Percentiles rank a stretch among this genome's conserved stretches.
Conservation (phyloP, 305 asterid species). For the Fraxinus greggii region DNA sequence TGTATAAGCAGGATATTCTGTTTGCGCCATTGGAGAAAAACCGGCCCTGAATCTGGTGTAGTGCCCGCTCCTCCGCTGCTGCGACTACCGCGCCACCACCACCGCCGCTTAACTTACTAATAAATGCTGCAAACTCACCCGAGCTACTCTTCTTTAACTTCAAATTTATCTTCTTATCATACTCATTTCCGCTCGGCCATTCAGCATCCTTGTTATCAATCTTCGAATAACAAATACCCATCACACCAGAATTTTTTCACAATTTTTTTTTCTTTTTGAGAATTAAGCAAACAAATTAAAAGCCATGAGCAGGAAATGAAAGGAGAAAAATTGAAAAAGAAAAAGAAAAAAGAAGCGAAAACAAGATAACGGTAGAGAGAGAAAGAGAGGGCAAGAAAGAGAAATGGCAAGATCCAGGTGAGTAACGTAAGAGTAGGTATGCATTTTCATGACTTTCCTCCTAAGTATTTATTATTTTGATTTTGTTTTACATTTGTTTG, state of each 20-base stretch:
- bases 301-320: constrained; percentile 4
- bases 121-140: constrained; percentile 60
- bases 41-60: constrained; percentile 48
- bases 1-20: constrained; percentile 33
- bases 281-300: neutral
- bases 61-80: constrained; percentile 37
- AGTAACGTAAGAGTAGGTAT: constrained; percentile 60
- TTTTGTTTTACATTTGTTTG: neutral
- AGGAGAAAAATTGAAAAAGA: neutral
- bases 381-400: constrained; percentile 20
- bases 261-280: neutral
- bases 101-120: constrained; percentile 70
- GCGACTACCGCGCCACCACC: constrained; percentile 39
- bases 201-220: constrained; percentile 39
- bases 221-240: constrained; percentile 95
- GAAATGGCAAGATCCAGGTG: constrained; percentile 61
- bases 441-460: constrained; percentile 39
- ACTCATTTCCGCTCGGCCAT: constrained; percentile 39
- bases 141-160: constrained; percentile 47
- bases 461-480: constrained; percentile 16
- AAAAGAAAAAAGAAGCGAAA: constrained; percentile 13
- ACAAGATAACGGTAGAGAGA: constrained; percentile 27
- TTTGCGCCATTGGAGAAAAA: constrained; percentile 40
- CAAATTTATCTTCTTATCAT: constrained; percentile 32
- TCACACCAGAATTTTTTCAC: constrained; percentile 15